Conservation (phyloP, 768 basidiomycete species). For the Coprinopsis strossmayeri region DNA sequence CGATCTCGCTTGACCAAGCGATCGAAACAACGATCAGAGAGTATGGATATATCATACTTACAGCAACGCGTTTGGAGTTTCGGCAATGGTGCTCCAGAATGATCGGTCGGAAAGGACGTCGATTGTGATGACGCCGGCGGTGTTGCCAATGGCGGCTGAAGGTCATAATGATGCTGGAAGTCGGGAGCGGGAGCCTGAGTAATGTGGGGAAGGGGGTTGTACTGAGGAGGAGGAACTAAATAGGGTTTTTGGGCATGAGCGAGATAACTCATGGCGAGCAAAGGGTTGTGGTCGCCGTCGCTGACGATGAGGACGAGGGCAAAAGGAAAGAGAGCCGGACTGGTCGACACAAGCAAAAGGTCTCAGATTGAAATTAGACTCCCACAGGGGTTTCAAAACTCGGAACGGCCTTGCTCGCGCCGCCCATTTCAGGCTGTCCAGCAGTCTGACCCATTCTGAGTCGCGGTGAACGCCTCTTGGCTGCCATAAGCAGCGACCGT, state of each 20-base stretch:
- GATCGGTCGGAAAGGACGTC: conserved; percentile 28
- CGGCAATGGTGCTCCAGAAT: conserved; percentile 32
- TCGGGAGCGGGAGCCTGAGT: conserved; percentile 4
- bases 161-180: neutral
- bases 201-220: conserved; percentile 9
- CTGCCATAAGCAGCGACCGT: no score
- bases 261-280: conserved; percentile 1
- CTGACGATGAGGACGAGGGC: conserved; percentile 4
- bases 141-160: conserved; percentile 6
- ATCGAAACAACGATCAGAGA: conserved; percentile 32
- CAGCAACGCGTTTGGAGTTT: conserved; percentile 72
- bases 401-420: neutral
- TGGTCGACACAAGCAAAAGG: neutral
- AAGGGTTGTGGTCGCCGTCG: neutral
- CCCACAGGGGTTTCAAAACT: neutral
- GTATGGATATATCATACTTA: conserved; percentile 34
- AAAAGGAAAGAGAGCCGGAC: neutral
- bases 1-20: conserved; percentile 20
- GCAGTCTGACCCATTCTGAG: conserved; percentile 14
- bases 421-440: no score
- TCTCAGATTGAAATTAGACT: no score
- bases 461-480: no score
- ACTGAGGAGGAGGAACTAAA: conserved; percentile 11
- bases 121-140: conserved; percentile 20
- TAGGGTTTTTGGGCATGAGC: conserved; percentile 10